Evolutionary conservation across 345 rosid genomes (phyloP).

Genomic region (Laguncularia racemosa): DNA sequence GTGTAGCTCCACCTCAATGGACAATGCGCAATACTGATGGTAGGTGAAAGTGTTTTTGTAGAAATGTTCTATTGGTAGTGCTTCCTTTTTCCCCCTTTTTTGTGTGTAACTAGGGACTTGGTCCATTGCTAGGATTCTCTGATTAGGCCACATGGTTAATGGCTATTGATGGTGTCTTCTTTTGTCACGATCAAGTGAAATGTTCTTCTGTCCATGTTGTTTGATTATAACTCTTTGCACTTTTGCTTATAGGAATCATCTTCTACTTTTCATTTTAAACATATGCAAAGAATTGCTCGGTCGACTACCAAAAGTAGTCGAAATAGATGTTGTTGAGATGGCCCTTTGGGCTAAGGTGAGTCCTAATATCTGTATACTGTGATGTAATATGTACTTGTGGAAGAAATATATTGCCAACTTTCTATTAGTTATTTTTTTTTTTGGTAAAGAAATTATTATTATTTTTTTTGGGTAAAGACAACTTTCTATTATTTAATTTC

Average conservation of each 20-base stretch:
- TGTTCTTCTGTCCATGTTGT: neutral
- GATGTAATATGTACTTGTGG: neutral
- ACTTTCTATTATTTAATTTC: too few species aligned
- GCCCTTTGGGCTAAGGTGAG: slow-evolving; percentile 98
- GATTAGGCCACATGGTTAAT: too few species aligned
- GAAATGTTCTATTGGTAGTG: too few species aligned
- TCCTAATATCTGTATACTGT: neutral
- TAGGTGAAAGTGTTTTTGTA: slow-evolving; percentile 37
- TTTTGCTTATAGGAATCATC: slow-evolving; percentile 52
- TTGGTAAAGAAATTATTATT: too few species aligned
- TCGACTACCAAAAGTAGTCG: slow-evolving; percentile 79
- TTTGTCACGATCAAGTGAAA: neutral
- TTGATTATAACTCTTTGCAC: neutral
- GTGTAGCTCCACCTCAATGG: slow-evolving; percentile 98
- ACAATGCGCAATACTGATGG: slow-evolving; percentile 97
- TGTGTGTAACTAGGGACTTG: too few species aligned
- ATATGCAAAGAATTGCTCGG: slow-evolving; percentile 72
- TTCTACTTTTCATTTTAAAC: slow-evolving; percentile 65
- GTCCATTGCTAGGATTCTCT: too few species aligned
- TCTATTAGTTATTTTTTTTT: too few species aligned
- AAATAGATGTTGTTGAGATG: slow-evolving; percentile 91
- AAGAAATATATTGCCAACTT: neutral
- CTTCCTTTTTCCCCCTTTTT: too few species aligned
- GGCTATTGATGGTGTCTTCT: too few species aligned
- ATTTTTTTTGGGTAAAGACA: too few species aligned